A percentile compares a stretch with the other conserved stretches of the same genome.
These are phyloP conservation scores for Rickenella mellea DNA, from an alignment of 768 basidiomycete species.

Conservation along the genomic window DNA sequence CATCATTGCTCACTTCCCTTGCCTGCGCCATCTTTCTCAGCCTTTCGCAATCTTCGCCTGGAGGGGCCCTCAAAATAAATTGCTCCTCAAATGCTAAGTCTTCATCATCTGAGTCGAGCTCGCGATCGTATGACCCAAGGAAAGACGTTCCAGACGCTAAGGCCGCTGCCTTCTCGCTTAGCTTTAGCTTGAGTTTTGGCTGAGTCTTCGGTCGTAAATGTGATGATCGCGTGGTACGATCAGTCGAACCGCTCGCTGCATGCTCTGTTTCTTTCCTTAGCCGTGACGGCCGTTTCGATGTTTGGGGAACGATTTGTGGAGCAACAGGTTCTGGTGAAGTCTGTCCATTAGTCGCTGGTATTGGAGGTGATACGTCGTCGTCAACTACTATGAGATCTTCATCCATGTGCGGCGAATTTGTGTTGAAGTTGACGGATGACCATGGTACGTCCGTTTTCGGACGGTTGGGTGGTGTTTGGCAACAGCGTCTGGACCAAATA, in stretches of 20 bases:
- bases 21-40: constrained; percentile 73
- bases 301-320: not conserved
- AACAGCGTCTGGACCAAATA: no score
- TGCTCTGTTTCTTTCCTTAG: not conserved
- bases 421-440: no score
- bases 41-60: constrained; percentile 72
- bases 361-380: not conserved
- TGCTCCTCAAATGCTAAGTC: constrained; percentile 96
- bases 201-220: constrained; percentile 37
- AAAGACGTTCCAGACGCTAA: constrained; percentile 83
- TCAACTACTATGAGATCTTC: not conserved
- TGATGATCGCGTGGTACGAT: constrained; percentile 52
- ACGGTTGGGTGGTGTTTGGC: no score
- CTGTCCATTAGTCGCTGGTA: not conserved
- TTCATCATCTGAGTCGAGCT: constrained; percentile 91
- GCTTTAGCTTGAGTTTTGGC: constrained; percentile 81
- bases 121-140: constrained; percentile 85
- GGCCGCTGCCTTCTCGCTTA: constrained; percentile 74
- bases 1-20: constrained; percentile 71
- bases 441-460: no score
- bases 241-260: constrained; percentile 14
- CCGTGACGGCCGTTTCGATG: not conserved
- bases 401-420: no score
- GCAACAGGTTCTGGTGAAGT: not conserved
- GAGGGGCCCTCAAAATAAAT: constrained; percentile 84